Evolutionary conservation across 2,329 filamentous ascomycete species (phyloP), one percentile per base, ranked within the genome.

Genomic region (Stagonosporopsis chrysanthemi): DNA sequence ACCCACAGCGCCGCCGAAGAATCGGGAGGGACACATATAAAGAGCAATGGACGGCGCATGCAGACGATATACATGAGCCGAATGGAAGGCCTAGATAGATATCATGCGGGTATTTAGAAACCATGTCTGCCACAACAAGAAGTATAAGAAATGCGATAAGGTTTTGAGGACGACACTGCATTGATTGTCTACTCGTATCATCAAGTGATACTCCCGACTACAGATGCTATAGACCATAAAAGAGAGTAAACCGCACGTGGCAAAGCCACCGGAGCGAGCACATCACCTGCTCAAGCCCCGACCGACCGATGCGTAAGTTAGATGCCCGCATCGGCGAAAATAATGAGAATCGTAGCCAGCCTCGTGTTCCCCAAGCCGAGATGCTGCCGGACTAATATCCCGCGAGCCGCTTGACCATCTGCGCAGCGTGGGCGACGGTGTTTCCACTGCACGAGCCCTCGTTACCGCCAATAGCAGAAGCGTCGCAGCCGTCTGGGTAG

Each of bases 401-500:
- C 1, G 23, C 47, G 36, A 56, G 23, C 22, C 33, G 55, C 35
- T 48, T 58, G 31, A 58, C 44, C 55, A 58, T 53, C 39, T 53
- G 55, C 39, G 49, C 45, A 12, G 49, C 48, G 31, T 48, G 49
- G 48, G 49, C 39, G 15, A 53, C 49, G 17, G 44, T 44, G 33
- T 49, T 53, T 39, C 36, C 38, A 22, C 14, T 23, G 23, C 56
- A 59, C 11, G 26, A 19, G 1, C 36, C 46, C 58, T 73, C 68
- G 28, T 73, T 73, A 15, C 80, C 80, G 58, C 80, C 81, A 56
- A 82, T 82, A 60, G 79, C 76, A 43, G 68, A 74, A 17, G 71
- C 75, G 19, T 73, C 74, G 48, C 74, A 76, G 3, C 71, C 70
- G 58, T 77, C 74, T 1, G 81, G 81, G 58, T 82, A 83, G 67